Evolutionary conservation across 2,329 filamentous ascomycete species (phyloP).

Genomic region (Colletotrichum acutatum): DNA sequence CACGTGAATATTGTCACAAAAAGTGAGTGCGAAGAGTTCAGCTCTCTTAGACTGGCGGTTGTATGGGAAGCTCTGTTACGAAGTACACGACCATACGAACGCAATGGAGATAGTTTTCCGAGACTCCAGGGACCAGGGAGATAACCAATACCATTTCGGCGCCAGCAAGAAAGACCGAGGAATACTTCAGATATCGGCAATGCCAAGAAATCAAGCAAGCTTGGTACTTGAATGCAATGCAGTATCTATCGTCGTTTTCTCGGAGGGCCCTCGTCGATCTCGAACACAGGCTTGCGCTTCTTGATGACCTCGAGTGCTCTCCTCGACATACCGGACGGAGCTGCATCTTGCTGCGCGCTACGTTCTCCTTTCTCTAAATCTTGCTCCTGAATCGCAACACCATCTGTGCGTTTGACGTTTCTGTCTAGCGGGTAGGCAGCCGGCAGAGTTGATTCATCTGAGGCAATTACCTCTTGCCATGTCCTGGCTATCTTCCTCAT

Average conservation of each 20-base stretch:
- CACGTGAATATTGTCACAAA: too few relatives aligned
- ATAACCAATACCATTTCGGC: too few relatives aligned
- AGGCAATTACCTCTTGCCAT: neutral
- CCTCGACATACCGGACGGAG: neutral
- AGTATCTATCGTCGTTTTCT: neutral
- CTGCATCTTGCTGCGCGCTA: neutral
- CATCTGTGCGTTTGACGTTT: neutral
- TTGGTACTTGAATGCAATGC: neutral
- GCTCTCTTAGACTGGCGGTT: too few relatives aligned
- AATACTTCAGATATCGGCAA: too few relatives aligned
- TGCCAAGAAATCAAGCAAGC: too few relatives aligned
- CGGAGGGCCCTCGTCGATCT: neutral
- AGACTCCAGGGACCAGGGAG: too few relatives aligned
- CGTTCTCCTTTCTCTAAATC: neutral
- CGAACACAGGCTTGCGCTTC: neutral
- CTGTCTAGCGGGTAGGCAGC: neutral
- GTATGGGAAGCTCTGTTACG: too few relatives aligned
- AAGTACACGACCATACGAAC: too few relatives aligned
- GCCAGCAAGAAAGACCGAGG: too few relatives aligned
- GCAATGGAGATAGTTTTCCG: too few relatives aligned
- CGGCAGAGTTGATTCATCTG: neutral
- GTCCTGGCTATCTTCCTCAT: too few relatives aligned
- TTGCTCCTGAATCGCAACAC: neutral
- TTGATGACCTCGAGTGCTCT: neutral
- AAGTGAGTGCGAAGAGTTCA: too few relatives aligned